These are phyloP conservation scores for Entomophthora muscae DNA, from an alignment of 371 early-diverging fungal genomes.

Conservation along the genomic window DNA sequence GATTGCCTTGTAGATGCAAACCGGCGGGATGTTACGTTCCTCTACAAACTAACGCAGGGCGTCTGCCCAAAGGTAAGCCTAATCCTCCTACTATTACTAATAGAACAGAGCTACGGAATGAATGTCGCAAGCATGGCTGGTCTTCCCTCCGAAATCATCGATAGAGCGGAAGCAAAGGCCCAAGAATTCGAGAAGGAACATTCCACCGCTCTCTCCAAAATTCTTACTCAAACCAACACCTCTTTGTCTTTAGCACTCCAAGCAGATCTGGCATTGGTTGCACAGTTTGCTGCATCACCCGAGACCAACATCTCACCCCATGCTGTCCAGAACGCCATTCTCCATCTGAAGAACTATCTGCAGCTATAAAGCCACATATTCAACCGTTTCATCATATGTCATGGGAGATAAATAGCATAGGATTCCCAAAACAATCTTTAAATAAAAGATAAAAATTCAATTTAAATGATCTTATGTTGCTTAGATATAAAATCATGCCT, in stretches of 20 bases:
- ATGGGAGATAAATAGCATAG: too few species aligned
- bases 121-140: conserved; percentile 95
- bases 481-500: too few species aligned
- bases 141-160: conserved; percentile 31
- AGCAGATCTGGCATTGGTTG: not conserved
- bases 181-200: not conserved
- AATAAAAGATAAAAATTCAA: too few species aligned
- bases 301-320: not conserved
- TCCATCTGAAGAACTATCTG: conserved; percentile 10
- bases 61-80: conserved; percentile 53
- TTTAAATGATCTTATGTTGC: too few species aligned
- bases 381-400: not conserved
- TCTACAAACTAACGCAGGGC: conserved; percentile 82
- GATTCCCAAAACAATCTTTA: too few species aligned
- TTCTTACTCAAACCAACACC: not conserved
- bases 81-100: not conserved
- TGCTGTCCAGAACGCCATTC: not conserved
- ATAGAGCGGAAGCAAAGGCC: not conserved
- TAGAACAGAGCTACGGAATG: conserved; percentile 55
- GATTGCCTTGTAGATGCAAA: conserved; percentile 67
- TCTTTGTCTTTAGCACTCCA: not conserved
- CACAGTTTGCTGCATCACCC: not conserved
- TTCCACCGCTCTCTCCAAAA: not conserved
- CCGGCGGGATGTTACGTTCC: conserved; percentile 79
- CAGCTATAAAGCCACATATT: conserved; percentile 12